Base-by-base conservation (phyloP, 371 early-diverging fungal genomes). In the Gilbertella persicaria region DNA sequence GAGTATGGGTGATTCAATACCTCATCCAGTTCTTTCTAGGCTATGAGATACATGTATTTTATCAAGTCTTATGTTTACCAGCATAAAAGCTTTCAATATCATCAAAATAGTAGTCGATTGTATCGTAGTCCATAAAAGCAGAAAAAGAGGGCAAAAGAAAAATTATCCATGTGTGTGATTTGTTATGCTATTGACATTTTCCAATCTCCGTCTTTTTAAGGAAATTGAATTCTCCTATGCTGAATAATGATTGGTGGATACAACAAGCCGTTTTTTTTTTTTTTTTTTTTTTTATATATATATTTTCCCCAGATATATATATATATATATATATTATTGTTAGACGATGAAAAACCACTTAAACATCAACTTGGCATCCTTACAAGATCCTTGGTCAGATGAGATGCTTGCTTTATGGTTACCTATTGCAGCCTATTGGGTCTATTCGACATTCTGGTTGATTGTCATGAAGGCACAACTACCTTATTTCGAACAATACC, bases 401-500 rank as follows among this genome's bases (percentile, higher is more conserved):
- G 79, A 83, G 60, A 60, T 81, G n/a, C 57, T 79, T 39, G 78
- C 83, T 0, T 55, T 85, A 42, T 67, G 87, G 62, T 64, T 83
- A 12, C 89, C 91, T 4, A 58, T 88, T 50, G 66, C 77, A 5
- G 72, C 78, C 25, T 91, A 91, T 59, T 91, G 89, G 89, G 60
- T 69, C 10, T 87, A 86, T 62, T 87, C 87, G 4, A 70, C 82
- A 24, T 55, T 80, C 42, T 86, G 85, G 48, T 83, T 83, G 53
- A 63, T 83, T 44, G 55, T 89, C 41, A 83, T 86, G 36, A 59
- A 64, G 44, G 62, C 78, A 24, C 69, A 85, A 50, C 61, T 84
- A 36, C 80, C 87, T 12, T 78, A 77, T 49, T 74, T 89, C 49
- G 92, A 90, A 63, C 67, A 86, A 62, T 89, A 90, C 62, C 69